phyloP scores from a whole-genome alignment of 2,329 filamentous ascomycete species.

The Exophiala bonariae region DNA sequence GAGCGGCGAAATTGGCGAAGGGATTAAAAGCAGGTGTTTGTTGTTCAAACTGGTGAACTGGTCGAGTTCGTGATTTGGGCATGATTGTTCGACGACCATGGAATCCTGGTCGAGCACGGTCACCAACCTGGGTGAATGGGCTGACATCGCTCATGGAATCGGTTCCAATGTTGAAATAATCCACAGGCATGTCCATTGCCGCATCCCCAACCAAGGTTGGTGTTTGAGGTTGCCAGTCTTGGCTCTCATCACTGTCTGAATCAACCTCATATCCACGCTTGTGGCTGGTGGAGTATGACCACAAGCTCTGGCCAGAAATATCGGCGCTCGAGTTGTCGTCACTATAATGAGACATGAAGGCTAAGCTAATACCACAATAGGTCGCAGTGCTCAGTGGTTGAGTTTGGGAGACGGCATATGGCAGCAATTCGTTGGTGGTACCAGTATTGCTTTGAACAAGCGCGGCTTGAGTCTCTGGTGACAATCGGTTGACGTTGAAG shows the following conservation, averaged over 20 bases:
- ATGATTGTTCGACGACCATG: conserved; percentile 25
- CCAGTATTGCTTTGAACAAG: conserved; percentile 12
- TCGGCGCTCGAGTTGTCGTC: conserved; percentile 39
- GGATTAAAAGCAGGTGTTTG: conserved; percentile 22
- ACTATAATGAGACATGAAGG: conserved; percentile 36
- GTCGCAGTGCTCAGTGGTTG: conserved; percentile 51
- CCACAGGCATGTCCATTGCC: conserved; percentile 22
- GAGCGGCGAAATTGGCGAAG: conserved; percentile 20
- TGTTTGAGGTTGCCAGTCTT: conserved; percentile 26
- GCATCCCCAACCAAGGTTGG: conserved; percentile 24
- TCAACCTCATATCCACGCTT: conserved; percentile 44
- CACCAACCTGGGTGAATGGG: conserved; percentile 19
- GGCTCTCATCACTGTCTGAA: conserved; percentile 38
- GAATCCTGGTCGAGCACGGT: conserved; percentile 8
- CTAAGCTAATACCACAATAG: conserved; percentile 24
- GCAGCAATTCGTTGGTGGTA: conserved; percentile 12
- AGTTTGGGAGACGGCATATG: conserved; percentile 47
- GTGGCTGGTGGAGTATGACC: conserved; percentile 36
- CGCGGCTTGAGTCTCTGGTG: conserved; percentile 27
- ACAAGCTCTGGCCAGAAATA: conserved; percentile 38
- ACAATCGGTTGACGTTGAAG: conserved; percentile 23
- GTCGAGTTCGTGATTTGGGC: conserved; percentile 21
- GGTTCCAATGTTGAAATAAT: conserved; percentile 27
- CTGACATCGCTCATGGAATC: conserved; percentile 26
- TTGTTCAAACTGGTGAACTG: conserved; percentile 8